Evolutionary conservation across 2,329 filamentous ascomycete species (phyloP), one percentile per base, ranked within the genome.

Genomic region (Clarireedia paspali): DNA sequence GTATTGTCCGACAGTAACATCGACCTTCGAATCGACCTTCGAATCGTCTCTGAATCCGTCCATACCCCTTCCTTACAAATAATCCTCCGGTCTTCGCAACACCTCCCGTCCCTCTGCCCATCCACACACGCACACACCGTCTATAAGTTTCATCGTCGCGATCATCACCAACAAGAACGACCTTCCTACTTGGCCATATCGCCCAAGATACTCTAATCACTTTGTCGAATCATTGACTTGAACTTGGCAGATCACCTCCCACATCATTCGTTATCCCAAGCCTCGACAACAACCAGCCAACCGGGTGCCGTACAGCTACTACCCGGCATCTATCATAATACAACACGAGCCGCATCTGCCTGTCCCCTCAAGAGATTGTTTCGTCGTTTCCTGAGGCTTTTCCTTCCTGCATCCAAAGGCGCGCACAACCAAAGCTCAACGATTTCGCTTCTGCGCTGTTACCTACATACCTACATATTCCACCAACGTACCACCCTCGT

Each of bases 281-380:
- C 40, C 53, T 51, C 53, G 26, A 56, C 42, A 47, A 47, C 45
- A 51, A 38, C 42, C 49, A 53, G 23, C 55, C 55, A 48, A 53
- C 52, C 52, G 46, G 52, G 12, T 55, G 23, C 24, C 36, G 27
- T 27, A 53, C 12, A 27, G 17, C 36, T 30, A 9, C 17, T 39
- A 38, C 40, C 55, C 44, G 44, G 48, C 36, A 27, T 47, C 48
- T 39, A 50, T 46, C 26, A 50, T 49, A 15, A 24, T n/a, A 53
- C 54, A 56, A 47, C 42, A 36, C 27, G 50, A 34, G 49, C 55
- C 44, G 36, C 42, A 47, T 44, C 17, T 53, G 6, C 49, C 40
- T 44, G 34, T 47, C 36, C 27, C 23, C 3, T 15, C n/a, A 34
- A 12, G 10, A 23, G 5, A 12, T 47, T 50, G 4, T n/a, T 46